Percentiles rank a stretch among this genome's conserved stretches.
Evolutionary conservation across 2,329 filamentous ascomycete species (phyloP).

Genomic region (Aspergillus fijiensis): DNA sequence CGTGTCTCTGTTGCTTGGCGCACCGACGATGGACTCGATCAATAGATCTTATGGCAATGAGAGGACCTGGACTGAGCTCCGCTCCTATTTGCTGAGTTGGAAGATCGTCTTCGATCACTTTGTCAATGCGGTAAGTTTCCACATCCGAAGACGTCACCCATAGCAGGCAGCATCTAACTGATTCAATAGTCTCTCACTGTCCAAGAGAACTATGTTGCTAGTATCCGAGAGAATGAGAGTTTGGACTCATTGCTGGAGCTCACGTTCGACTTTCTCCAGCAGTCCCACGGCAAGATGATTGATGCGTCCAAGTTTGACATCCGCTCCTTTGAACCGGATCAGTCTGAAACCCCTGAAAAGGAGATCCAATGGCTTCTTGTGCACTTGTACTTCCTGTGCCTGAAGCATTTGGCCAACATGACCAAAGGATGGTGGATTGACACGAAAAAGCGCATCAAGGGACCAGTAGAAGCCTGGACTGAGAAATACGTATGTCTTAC

Average conservation of each 20-base stretch:
- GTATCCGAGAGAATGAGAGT: slow-evolving; percentile 72
- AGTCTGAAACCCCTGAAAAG: slow-evolving; percentile 66
- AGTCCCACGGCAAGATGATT: slow-evolving; percentile 69
- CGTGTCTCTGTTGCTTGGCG: slow-evolving; percentile 76
- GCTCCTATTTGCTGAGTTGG: slow-evolving; percentile 86
- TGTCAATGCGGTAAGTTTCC: slow-evolving; percentile 56
- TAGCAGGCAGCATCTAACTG: slow-evolving; percentile 18
- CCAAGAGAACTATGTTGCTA: slow-evolving; percentile 74
- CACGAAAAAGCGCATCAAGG: slow-evolving; percentile 74
- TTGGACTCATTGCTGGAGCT: slow-evolving; percentile 72
- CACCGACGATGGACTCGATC: slow-evolving; percentile 68
- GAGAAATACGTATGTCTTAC: slow-evolving; percentile 73
- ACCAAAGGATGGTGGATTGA: slow-evolving; percentile 84
- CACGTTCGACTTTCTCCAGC: slow-evolving; percentile 79
- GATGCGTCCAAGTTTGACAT: slow-evolving; percentile 70
- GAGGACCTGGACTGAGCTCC: slow-evolving; percentile 65
- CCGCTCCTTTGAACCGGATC: slow-evolving; percentile 57
- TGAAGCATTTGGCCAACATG: slow-evolving; percentile 74
- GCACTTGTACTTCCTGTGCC: slow-evolving; percentile 79
- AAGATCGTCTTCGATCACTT: slow-evolving; percentile 86
- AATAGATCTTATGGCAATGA: slow-evolving; percentile 64
- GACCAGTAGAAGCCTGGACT: slow-evolving; percentile 80
- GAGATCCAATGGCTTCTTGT: slow-evolving; percentile 81
- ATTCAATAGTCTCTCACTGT: slow-evolving; percentile 69
- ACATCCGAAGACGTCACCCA: not conserved